Base-by-base conservation (phyloP, 371 early-diverging fungal species). In the Blakeslea trispora region DNA sequence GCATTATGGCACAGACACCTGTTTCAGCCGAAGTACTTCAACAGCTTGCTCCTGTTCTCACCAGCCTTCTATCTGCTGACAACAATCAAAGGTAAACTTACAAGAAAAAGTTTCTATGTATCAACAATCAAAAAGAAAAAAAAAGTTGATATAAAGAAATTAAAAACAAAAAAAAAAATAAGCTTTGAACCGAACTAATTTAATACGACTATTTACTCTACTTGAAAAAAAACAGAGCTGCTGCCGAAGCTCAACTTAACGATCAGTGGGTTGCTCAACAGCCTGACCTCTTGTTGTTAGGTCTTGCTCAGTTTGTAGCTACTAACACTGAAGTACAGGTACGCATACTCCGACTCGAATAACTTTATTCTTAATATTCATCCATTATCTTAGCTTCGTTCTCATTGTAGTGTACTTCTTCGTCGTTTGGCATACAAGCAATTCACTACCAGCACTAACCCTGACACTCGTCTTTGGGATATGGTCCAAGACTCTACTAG, bases 341-440 rank as follows among this genome's bases (percentile, higher is more conserved):
- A 75, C 62, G 60, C 21, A 23, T 39, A 55, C 22, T 4, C 18
- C 13, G 43, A 19, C 43, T 4, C 31, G 14, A 43, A 15, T 55
- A 37, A 7, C 54, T 41, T 44, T 53, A 54, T 19, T 54, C 42
- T 15, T 34, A 3, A 23, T 24, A 21, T 0, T 21, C 23, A 44
- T 3, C n/a, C 28, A 3, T 55, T 50, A 11, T 50, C 39, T 35
- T 63, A 94, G 91, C 72, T 91, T 47, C 95, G 97, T 47, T 89
- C 93, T 7, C 90, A 94, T 53, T 85, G 94, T 34, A 85, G 92
- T 48, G 88, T 97, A 13, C 81, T 97, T 45, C 77, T 95, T 47
- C 93, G 97, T 61, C 89, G 96, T 42, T 74, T 94, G 22, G 87
- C 96, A 6, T 85, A 91, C 63, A 90, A 87, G 64, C 73, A 71